phyloP scores from a whole-genome alignment of 2,329 filamentous ascomycete genomes.

The Penicillium sp. region DNA sequence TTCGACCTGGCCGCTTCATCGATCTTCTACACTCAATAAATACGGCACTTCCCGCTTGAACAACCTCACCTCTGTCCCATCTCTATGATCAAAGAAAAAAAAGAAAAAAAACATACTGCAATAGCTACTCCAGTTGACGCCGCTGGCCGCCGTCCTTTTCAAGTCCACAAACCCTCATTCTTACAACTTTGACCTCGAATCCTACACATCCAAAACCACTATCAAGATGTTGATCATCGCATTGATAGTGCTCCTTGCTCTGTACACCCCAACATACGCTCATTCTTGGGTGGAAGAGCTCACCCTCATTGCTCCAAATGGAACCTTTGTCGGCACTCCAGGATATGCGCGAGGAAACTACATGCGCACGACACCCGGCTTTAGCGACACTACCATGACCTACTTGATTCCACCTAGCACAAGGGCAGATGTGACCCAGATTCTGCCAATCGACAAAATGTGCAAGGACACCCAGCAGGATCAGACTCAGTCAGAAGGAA shows the following conservation, averaged over 20 bases:
- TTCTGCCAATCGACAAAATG: constrained; percentile 48
- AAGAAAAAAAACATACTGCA: not conserved
- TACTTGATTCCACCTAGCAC: constrained; percentile 55
- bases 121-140: not conserved
- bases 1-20: not conserved
- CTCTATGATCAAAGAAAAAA: not conserved
- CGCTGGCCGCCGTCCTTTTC: constrained; percentile 7
- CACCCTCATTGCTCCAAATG: constrained; percentile 61
- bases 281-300: constrained; percentile 82
- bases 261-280: constrained; percentile 34
- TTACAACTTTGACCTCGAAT: constrained; percentile 2
- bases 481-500: constrained; percentile 49
- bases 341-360: constrained; percentile 70
- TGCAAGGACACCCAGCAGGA: constrained; percentile 58
- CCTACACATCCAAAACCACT: not conserved
- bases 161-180: constrained; percentile 1
- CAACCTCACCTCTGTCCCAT: not conserved
- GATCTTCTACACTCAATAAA: not conserved
- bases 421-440: constrained; percentile 41
- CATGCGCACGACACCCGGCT: constrained; percentile 48
- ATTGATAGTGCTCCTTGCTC: constrained; percentile 18
- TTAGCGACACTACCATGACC: constrained; percentile 51
- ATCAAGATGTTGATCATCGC: constrained; percentile 5
- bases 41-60: not conserved
- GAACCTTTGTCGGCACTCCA: constrained; percentile 59